Percentiles rank a stretch among this genome's conserved stretches.
Conservation (phyloP, 2,329 filamentous ascomycete species). For the Apiospora phragmitis region DNA sequence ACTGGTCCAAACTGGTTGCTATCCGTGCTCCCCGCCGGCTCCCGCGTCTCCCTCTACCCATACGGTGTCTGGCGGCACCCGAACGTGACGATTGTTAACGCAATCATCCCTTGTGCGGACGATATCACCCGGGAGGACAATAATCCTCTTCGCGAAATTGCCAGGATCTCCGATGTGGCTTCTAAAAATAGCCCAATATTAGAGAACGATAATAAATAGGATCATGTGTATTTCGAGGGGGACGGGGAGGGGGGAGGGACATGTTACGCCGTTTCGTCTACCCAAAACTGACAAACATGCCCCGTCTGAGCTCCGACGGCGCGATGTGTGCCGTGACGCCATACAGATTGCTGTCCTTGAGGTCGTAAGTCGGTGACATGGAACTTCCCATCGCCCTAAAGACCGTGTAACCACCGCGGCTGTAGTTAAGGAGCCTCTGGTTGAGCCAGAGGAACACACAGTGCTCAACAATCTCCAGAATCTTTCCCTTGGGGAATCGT, state of each 20-base stretch:
- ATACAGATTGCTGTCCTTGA: neutral
- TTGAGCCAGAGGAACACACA: neutral
- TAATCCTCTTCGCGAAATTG: neutral
- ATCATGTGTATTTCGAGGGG: too few relatives aligned
- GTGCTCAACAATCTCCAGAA: neutral
- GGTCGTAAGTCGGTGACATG: neutral
- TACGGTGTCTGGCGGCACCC: neutral
- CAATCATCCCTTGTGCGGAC: neutral
- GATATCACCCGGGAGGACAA: neutral
- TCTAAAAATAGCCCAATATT: neutral
- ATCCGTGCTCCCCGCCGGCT: neutral
- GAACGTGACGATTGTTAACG: neutral
- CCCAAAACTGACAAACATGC: neutral
- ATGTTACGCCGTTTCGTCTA: neutral
- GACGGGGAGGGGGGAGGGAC: neutral
- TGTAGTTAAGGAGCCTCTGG: neutral
- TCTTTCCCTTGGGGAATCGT: neutral
- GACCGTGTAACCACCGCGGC: rapidly evolving
- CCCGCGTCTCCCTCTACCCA: neutral
- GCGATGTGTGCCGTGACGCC: neutral
- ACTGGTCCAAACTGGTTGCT: neutral
- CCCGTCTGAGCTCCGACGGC: neutral
- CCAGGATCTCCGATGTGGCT: neutral
- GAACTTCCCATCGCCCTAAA: rapidly evolving
- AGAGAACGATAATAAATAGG: neutral